Percentiles rank a stretch among this genome's conserved stretches.
phyloP scores from a whole-genome alignment of 2,329 filamentous ascomycete genomes.

The Venturia effusa region DNA sequence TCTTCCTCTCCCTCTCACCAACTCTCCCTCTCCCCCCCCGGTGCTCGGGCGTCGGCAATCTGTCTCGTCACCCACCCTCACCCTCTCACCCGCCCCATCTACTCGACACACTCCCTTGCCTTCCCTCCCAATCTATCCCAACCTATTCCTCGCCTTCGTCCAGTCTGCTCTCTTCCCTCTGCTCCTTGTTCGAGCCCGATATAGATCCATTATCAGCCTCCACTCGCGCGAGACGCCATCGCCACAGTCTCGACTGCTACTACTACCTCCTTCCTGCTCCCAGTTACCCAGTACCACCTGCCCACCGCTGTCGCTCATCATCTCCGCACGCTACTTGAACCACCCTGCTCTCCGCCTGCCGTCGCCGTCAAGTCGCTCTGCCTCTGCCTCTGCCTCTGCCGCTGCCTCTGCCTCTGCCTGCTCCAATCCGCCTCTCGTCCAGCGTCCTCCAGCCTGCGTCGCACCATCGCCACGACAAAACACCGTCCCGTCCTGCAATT shows the following conservation, averaged over 20 bases:
- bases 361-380: not conserved
- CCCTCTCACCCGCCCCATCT: not conserved
- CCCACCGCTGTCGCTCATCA: not conserved
- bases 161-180: too few species aligned
- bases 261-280: too few species aligned
- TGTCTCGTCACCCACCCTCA: not conserved
- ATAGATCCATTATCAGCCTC: conserved; percentile 7
- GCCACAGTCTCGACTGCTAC: too few species aligned
- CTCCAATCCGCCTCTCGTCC: not conserved
- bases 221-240: too few species aligned
- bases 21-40: not conserved
- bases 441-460: not conserved
- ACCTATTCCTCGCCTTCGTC: not conserved
- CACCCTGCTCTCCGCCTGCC: not conserved
- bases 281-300: not conserved
- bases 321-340: not conserved
- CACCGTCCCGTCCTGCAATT: not conserved
- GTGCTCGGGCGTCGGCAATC: not conserved
- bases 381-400: too few species aligned
- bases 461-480: not conserved
- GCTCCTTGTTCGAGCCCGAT: conserved; percentile 5
- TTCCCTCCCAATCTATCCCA: not conserved
- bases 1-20: too few species aligned
- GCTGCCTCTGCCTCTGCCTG: not conserved
- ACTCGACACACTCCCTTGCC: conserved; percentile 6